These are phyloP conservation scores for Globisporangium yorkense DNA, from an alignment of 352 stramenopile genomes.

Conservation along the genomic window DNA sequence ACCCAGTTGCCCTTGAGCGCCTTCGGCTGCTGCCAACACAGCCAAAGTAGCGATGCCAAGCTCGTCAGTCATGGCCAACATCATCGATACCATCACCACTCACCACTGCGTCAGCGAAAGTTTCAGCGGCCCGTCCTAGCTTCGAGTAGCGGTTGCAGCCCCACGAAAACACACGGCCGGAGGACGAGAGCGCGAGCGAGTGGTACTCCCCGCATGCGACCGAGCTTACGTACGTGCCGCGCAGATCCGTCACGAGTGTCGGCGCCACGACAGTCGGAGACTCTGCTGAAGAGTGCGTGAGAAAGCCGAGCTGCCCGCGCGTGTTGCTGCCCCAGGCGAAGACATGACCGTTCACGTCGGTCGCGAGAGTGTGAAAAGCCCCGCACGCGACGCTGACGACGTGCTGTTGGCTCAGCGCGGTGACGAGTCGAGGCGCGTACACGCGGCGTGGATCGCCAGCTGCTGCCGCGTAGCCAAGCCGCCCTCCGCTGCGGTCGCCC, in stretches of 20 bases:
- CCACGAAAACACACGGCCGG: conserved; percentile 62
- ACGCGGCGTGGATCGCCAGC: conserved; percentile 41
- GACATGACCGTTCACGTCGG: conserved; percentile 69
- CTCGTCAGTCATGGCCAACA: too few relatives aligned
- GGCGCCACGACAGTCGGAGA: conserved; percentile 23
- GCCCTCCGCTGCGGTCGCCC: conserved; percentile 54
- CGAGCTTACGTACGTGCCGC: conserved; percentile 47
- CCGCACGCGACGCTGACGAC: conserved; percentile 61
- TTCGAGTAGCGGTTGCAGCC: conserved; percentile 65
- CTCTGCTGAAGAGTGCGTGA: conserved; percentile 15
- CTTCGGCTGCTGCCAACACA: conserved; percentile 34
- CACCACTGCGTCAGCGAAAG: conserved; percentile 36
- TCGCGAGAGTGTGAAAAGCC: conserved; percentile 61
- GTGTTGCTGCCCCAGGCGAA: conserved; percentile 67
- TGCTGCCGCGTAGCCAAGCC: conserved; percentile 45
- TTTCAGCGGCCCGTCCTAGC: conserved; percentile 38
- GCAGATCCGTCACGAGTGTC: conserved; percentile 35
- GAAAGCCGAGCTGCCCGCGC: conserved; percentile 40
- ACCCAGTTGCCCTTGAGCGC: conserved; percentile 32
- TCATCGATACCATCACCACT: conserved; percentile 2
- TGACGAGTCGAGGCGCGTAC: conserved; percentile 28
- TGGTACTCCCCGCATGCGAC: conserved; percentile 74
- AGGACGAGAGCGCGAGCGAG: conserved; percentile 56
- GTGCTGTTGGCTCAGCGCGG: conserved; percentile 22
- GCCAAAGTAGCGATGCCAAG: neutral